Base-by-base conservation (phyloP, 306 rosid species). In the Dryas alaskensis region DNA sequence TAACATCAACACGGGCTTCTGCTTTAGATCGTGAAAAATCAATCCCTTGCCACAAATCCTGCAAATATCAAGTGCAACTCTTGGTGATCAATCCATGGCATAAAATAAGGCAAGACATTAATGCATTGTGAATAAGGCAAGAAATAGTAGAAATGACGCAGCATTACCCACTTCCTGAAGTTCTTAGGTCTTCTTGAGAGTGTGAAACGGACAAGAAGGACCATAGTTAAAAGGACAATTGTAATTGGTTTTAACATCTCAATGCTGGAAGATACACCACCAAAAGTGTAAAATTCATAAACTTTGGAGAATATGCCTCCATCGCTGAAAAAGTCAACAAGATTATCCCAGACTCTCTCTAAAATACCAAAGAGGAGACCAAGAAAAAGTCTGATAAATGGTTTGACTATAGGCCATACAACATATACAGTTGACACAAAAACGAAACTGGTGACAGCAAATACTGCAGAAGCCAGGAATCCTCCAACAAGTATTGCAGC, bases 41-140 rank as follows among this genome's bases (percentile, higher is more conserved):
- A 82, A 94, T 94, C 83, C 98, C 98, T 81, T 94, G 98, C 98
- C 98, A 94, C 58, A 94, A 87, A 75, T 94, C 99, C 99, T 94
- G 86, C 71, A 66, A 67, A 59, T 45, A 59, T 68, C n/a, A 70
- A 83, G 67, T 74, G 59, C 13, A 62, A 77, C 43, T 60, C 78
- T 65, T 17, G 59, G 70, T 69, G 79, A 75, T 75, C 59, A 81
- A 78, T 74, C 80, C 78, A 80, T 1, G 12, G 52, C 65, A 72
- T 70, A 59, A 45, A 69, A 25, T 72, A 66, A 58, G 22, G 50
- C 16, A 71, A 81, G 62, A 53, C 46, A 63, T n/a, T 37, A 31
- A 70, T 71, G 62, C 58, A 65, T 14, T 22, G 52, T 4, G 67
- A 66, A 67, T 10, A 63, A 48, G 27, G 37, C 27, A 60, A 55